Percentiles rank a stretch among this genome's conserved stretches.
Evolutionary conservation across 768 basidiomycete genomes (phyloP).

Genomic region (Auricularia cornea): DNA sequence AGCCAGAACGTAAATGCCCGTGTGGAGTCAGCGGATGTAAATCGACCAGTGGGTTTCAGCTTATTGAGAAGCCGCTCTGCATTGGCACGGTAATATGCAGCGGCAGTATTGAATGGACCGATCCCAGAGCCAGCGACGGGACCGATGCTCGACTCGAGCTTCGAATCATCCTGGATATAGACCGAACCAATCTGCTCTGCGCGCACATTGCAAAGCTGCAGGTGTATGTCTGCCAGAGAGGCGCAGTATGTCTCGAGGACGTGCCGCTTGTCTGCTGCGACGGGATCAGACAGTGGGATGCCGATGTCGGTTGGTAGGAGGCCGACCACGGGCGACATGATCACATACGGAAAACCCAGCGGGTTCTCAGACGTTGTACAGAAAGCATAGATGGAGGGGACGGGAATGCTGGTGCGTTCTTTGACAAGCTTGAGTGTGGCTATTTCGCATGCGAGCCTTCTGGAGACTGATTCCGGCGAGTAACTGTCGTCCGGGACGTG

Average conservation of each 20-base stretch:
- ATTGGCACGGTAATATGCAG: background rate
- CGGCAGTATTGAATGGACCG: background rate
- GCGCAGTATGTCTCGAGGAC: background rate
- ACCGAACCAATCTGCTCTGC: background rate
- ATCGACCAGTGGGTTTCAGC: background rate
- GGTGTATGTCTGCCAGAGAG: constrained; percentile 1
- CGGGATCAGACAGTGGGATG: background rate
- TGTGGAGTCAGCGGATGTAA: background rate
- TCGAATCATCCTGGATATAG: background rate
- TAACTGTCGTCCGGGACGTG: background rate
- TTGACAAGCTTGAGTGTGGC: constrained; percentile 19
- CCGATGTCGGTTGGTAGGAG: background rate
- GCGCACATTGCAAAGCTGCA: constrained; percentile 1
- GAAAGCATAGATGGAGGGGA: constrained; percentile 18
- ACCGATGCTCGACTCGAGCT: background rate
- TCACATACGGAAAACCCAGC: background rate
- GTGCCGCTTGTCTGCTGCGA: background rate
- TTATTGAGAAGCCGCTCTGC: background rate
- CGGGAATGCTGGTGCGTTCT: constrained; percentile 13
- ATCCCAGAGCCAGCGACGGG: background rate
- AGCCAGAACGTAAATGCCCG: background rate
- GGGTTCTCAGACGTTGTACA: background rate
- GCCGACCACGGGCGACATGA: background rate
- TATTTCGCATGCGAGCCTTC: constrained; percentile 7
- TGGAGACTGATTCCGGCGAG: constrained; percentile 1